phyloP scores from a whole-genome alignment of 495 filamentous ascomycete species.

The Xylaria curta region DNA sequence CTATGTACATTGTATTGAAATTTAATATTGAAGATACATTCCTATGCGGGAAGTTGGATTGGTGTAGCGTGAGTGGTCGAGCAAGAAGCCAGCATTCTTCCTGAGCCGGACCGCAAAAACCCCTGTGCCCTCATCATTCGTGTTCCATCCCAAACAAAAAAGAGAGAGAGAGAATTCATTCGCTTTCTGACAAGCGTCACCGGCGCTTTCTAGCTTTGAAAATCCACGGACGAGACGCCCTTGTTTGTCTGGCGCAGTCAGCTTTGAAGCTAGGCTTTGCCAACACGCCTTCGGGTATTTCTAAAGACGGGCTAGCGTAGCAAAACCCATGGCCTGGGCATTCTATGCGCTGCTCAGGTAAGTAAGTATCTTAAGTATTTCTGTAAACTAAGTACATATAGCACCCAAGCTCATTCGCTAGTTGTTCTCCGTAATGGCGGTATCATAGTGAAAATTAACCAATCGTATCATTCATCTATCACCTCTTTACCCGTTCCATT shows the following conservation, averaged over 20 bases:
- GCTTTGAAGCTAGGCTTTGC: not conserved
- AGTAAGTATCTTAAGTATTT: not conserved
- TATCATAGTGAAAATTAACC: not conserved
- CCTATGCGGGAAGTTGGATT: not conserved
- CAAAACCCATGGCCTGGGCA: not conserved
- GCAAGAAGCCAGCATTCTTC: constrained; percentile 1
- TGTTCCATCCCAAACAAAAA: not conserved
- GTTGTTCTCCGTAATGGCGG: not conserved
- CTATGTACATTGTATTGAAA: not conserved
- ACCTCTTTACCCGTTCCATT: constrained; percentile 6
- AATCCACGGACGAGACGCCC: constrained; percentile 1
- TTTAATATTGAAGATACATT: constrained; percentile 1
- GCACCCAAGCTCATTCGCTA: not conserved
- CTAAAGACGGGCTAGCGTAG: not conserved
- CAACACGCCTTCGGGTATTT: constrained; percentile 10
- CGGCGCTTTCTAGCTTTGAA: not conserved
- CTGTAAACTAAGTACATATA: not conserved
- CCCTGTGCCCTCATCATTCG: constrained; percentile 3
- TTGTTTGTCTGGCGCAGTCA: constrained; percentile 11
- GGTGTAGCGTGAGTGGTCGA: not conserved
- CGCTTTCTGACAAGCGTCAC: constrained; percentile 9
- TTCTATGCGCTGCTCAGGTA: constrained; percentile 1
- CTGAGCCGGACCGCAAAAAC: not conserved
- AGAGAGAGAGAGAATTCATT: constrained; percentile 3
- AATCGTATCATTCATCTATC: not conserved